phyloP scores from a whole-genome alignment of 2,329 filamentous ascomycete genomes.

The Neonectria ditissima region DNA sequence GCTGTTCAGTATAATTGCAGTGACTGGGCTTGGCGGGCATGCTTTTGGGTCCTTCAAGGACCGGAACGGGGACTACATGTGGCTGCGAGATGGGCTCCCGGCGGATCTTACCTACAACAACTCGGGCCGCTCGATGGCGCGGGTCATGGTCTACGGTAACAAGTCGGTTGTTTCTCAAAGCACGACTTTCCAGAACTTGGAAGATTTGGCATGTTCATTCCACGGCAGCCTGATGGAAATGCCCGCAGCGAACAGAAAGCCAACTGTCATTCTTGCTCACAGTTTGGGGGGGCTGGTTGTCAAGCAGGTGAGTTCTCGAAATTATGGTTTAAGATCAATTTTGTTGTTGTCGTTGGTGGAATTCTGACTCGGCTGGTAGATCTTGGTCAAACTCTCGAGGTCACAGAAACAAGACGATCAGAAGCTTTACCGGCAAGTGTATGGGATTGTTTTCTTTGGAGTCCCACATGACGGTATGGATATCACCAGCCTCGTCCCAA shows the following conservation, averaged over 20 bases:
- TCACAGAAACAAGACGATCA: slow-evolving; percentile 7
- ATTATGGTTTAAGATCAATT: too few relatives aligned
- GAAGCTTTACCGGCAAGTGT: slow-evolving; percentile 5
- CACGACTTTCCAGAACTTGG: slow-evolving; percentile 25
- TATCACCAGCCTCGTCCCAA: slow-evolving; percentile 22
- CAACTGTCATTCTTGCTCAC: slow-evolving; percentile 21
- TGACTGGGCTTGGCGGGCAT: slow-evolving; percentile 41
- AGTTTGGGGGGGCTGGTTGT: slow-evolving; percentile 23
- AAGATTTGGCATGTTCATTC: slow-evolving; percentile 15
- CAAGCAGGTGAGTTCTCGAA: slow-evolving; percentile 20
- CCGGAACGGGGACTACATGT: slow-evolving; percentile 41
- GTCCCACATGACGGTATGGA: slow-evolving; percentile 28
- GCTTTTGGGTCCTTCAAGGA: slow-evolving; percentile 49
- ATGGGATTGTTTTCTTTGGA: slow-evolving; percentile 28
- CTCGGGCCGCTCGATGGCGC: slow-evolving; percentile 12
- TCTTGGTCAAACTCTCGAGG: slow-evolving; percentile 9
- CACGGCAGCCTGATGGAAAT: slow-evolving; percentile 5
- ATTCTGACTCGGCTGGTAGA: slow-evolving; percentile 8
- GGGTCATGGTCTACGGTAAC: slow-evolving; percentile 46
- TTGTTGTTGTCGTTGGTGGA: too few relatives aligned
- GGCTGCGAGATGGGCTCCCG: slow-evolving; percentile 46
- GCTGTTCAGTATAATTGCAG: slow-evolving; percentile 29
- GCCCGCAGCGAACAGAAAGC: neutral
- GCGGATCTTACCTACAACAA: slow-evolving; percentile 28
- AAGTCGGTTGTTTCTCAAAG: slow-evolving; percentile 33